Conservation (phyloP, 352 stramenopile genomes). For the Thraustotheca clavata region DNA sequence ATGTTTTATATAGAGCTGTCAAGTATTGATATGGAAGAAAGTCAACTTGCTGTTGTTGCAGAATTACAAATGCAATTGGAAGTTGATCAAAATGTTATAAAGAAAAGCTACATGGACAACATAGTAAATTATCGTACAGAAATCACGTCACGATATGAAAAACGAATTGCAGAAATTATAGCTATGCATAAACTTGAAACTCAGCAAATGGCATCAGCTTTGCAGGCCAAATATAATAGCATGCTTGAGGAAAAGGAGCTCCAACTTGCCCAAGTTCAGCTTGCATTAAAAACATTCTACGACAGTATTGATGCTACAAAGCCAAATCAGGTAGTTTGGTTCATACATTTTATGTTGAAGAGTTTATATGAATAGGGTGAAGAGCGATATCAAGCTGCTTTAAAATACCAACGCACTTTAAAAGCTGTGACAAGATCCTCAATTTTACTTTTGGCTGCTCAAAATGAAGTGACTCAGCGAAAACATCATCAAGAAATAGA, state of each 20-base stretch:
- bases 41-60: neutral
- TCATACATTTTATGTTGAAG: too few relatives aligned
- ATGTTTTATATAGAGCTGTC: too few relatives aligned
- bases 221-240: conserved; percentile 5
- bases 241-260: conserved; percentile 17
- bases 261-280: neutral
- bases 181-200: neutral
- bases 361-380: too few relatives aligned
- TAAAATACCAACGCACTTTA: neutral
- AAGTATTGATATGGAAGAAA: too few relatives aligned
- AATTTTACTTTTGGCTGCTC: neutral
- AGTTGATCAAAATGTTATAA: neutral
- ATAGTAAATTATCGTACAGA: neutral
- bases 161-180: neutral
- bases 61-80: conserved; percentile 1
- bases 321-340: too few relatives aligned
- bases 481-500: neutral
- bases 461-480: neutral
- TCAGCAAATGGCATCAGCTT: neutral
- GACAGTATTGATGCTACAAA: neutral
- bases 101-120: conserved; percentile 3
- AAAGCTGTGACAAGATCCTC: neutral
- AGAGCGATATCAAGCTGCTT: neutral
- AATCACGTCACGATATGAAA: conserved; percentile 7
- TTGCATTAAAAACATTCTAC: conserved; percentile 5